Conservation (phyloP, 2,329 filamentous ascomycete genomes). For the Claviceps arundinis region DNA sequence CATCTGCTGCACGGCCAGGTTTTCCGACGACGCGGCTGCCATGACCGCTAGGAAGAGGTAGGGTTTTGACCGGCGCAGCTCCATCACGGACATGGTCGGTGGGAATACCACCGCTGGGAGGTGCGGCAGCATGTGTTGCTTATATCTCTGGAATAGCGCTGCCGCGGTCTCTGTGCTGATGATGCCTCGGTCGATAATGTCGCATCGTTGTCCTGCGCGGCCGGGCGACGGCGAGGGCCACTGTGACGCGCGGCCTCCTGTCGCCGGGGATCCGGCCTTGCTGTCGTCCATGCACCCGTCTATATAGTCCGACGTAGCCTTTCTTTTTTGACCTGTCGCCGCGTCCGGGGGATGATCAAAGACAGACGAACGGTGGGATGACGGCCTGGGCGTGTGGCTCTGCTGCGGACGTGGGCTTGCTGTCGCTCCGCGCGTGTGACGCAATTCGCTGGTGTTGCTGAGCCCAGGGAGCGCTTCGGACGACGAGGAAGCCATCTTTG, state of each 20-base stretch:
- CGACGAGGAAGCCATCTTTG: background rate
- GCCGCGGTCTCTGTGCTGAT: constrained; percentile 41
- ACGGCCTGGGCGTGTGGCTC: background rate
- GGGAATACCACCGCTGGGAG: constrained; percentile 51
- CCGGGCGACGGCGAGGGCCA: background rate
- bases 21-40: constrained; percentile 48
- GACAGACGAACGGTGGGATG: background rate
- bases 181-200: constrained; percentile 46
- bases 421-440: background rate
- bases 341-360: constrained; percentile 2
- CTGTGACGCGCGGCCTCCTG: background rate
- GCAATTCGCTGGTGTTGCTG: background rate
- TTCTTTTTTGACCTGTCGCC: constrained; percentile 19
- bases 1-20: constrained; percentile 40
- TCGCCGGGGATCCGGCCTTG: background rate
- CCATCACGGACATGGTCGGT: constrained; percentile 35
- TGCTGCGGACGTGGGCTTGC: background rate
- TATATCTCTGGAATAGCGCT: constrained; percentile 45
- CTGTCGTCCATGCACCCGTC: constrained; percentile 6
- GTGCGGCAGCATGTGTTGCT: constrained; percentile 44
- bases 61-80: constrained; percentile 46
- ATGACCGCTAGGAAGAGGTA: constrained; percentile 59
- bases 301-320: constrained; percentile 13
- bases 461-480: background rate
- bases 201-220: constrained; percentile 14